These are phyloP conservation scores for Fraxinus pennsylvanica DNA, from an alignment of 257 asterid genomes.

Conservation along the genomic window DNA sequence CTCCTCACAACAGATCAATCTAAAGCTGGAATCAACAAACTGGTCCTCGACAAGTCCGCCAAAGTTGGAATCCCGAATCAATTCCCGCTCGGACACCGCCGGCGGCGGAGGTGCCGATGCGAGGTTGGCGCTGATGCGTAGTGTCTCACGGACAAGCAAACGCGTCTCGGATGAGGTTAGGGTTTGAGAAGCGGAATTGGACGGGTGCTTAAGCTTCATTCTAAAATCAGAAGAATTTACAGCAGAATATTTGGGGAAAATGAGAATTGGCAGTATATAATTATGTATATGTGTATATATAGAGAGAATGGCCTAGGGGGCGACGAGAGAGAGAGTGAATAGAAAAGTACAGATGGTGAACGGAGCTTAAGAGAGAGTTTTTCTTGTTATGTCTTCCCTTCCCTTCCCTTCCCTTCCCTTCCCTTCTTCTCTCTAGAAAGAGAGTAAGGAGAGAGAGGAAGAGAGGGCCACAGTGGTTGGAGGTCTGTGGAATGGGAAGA, in stretches of 20 bases:
- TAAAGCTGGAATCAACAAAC: slow-evolving; percentile 69
- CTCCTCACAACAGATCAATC: slow-evolving; percentile 89
- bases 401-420: slow-evolving; percentile 17
- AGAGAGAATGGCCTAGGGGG: neutral
- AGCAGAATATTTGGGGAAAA: slow-evolving; percentile 18
- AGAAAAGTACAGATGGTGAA: slow-evolving; percentile 27
- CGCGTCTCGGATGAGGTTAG: slow-evolving; percentile 67
- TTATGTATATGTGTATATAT: neutral
- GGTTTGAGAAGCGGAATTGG: slow-evolving; percentile 66
- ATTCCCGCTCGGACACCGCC: slow-evolving; percentile 28
- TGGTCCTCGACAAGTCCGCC: slow-evolving; percentile 66
- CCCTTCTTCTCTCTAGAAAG: slow-evolving; percentile 9
- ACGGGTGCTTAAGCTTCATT: slow-evolving; percentile 73
- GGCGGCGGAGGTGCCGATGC: slow-evolving; percentile 71
- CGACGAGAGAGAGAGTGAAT: slow-evolving; percentile 3
- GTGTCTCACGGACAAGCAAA: slow-evolving; percentile 86
- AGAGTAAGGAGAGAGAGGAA: slow-evolving; percentile 16
- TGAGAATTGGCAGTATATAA: slow-evolving; percentile 14
- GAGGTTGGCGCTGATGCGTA: slow-evolving; percentile 93
- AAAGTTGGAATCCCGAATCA: slow-evolving; percentile 43
- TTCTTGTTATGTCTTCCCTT: slow-evolving; percentile 31
- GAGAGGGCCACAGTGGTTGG: slow-evolving; percentile 17
- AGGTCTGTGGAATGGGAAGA: neutral
- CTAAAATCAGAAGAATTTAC: slow-evolving; percentile 13
- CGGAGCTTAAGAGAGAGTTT: slow-evolving; percentile 42